Evolutionary conservation across 1,284 basidiomycete species (phyloP).

Genomic region (Phylloboletellus chloephorus): DNA sequence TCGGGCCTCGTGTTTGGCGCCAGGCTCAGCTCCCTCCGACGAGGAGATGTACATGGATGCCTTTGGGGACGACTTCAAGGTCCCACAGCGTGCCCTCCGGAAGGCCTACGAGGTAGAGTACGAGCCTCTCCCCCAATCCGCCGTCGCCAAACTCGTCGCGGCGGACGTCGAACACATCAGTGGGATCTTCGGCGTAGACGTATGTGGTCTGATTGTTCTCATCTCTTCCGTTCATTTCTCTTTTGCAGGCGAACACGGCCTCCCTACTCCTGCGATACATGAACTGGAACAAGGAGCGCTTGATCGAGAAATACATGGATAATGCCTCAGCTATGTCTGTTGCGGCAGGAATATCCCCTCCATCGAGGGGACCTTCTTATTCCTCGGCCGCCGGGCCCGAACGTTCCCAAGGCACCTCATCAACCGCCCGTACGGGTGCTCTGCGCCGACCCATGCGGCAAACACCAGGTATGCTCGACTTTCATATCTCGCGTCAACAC

Average conservation of each 20-base stretch:
- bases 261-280: constrained; percentile 80
- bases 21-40: constrained; percentile 46
- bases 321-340: constrained; percentile 66
- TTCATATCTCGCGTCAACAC: neutral
- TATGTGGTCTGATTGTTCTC: constrained; percentile 38
- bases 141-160: constrained; percentile 73
- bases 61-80: constrained; percentile 57
- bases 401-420: constrained; percentile 29
- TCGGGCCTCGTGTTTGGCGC: constrained; percentile 1
- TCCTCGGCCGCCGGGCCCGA: constrained; percentile 32
- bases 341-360: constrained; percentile 57
- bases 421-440: constrained; percentile 22
- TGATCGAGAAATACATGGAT: constrained; percentile 96
- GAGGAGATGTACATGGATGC: constrained; percentile 65
- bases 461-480: constrained; percentile 19
- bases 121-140: constrained; percentile 64
- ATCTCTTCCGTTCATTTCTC: neutral
- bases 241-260: constrained; percentile 48
- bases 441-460: constrained; percentile 42
- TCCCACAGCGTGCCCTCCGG: constrained; percentile 49
- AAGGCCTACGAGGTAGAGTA: constrained; percentile 78
- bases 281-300: constrained; percentile 93
- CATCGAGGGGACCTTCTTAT: constrained; percentile 34
- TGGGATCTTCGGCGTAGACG: constrained; percentile 81
- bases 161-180: constrained; percentile 79